phyloP scores from a whole-genome alignment of 805 yeast species.

The Spathaspora hagerdaliae region DNA sequence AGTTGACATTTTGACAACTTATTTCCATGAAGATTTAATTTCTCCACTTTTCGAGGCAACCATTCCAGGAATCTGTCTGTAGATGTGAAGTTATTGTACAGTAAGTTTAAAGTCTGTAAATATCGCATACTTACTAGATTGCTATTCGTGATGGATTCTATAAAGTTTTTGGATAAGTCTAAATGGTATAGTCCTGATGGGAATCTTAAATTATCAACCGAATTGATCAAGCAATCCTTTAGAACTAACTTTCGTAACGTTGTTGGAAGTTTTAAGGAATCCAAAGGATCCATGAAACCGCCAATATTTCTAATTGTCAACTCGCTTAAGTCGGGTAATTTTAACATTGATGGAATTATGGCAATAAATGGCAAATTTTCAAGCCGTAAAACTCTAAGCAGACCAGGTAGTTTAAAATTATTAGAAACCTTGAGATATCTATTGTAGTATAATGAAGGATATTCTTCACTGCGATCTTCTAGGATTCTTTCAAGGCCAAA shows the following conservation, averaged over 20 bases:
- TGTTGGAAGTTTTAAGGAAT: background rate
- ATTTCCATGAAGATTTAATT: constrained; percentile 4
- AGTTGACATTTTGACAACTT: constrained; percentile 1
- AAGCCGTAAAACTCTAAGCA: background rate
- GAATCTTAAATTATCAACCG: background rate
- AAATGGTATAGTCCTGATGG: background rate
- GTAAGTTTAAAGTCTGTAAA: background rate
- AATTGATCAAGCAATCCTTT: background rate
- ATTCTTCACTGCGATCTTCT: background rate
- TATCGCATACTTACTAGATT: background rate
- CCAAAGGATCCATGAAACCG: constrained; percentile 2
- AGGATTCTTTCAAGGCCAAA: background rate
- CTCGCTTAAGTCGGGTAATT: background rate
- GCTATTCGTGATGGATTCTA: background rate
- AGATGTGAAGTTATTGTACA: constrained; percentile 1
- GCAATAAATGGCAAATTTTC: constrained; percentile 2
- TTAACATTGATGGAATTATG: background rate
- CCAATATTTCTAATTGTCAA: constrained; percentile 2
- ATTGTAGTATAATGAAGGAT: background rate
- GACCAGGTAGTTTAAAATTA: background rate
- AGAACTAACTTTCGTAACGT: background rate
- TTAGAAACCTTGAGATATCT: background rate
- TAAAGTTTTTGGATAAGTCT: background rate
- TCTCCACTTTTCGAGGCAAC: background rate
- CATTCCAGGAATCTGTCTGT: background rate